A percentile compares a stretch with the other conserved stretches of the same genome.
Evolutionary conservation across 257 asterid species (phyloP).

Genomic region (Gentiana straminea): DNA sequence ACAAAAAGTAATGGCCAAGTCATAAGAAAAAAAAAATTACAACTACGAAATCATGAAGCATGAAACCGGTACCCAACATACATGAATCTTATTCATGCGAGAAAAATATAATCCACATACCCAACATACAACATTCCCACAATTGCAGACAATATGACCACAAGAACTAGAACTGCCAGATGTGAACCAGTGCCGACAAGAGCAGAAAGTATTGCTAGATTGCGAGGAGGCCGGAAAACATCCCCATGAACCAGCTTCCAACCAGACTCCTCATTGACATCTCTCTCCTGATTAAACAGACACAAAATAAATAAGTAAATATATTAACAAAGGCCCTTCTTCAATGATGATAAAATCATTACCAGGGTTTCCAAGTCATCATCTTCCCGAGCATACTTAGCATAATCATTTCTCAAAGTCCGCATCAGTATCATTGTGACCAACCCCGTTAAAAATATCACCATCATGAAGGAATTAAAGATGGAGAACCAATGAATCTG

Average conservation of each 20-base stretch:
- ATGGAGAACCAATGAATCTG: slow-evolving; percentile 99
- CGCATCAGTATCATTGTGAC: slow-evolving; percentile 98
- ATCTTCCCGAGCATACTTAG: slow-evolving; percentile 97
- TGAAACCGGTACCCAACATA: not conserved
- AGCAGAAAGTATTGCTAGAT: slow-evolving; percentile 40
- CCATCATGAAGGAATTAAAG: slow-evolving; percentile 98
- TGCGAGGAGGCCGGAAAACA: slow-evolving; percentile 44
- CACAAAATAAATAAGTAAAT: not conserved
- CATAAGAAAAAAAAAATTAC: no score
- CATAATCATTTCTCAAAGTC: slow-evolving; percentile 88
- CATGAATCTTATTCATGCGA: not conserved
- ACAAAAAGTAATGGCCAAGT: not conserved
- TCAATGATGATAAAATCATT: slow-evolving; percentile 8
- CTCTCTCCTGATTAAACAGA: slow-evolving; percentile 35
- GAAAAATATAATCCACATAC: slow-evolving; percentile 21
- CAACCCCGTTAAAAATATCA: slow-evolving; percentile 89
- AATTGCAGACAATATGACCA: slow-evolving; percentile 44
- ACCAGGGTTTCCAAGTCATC: slow-evolving; percentile 97
- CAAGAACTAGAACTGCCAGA: slow-evolving; percentile 46
- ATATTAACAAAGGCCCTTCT: not conserved
- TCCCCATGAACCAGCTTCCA: slow-evolving; percentile 70
- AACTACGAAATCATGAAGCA: no score
- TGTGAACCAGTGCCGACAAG: slow-evolving; percentile 59
- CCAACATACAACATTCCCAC: slow-evolving; percentile 55
- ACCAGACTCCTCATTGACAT: slow-evolving; percentile 59